Base-by-base conservation (phyloP, 2,329 filamentous ascomycete species). In the Diatrype stigma region DNA sequence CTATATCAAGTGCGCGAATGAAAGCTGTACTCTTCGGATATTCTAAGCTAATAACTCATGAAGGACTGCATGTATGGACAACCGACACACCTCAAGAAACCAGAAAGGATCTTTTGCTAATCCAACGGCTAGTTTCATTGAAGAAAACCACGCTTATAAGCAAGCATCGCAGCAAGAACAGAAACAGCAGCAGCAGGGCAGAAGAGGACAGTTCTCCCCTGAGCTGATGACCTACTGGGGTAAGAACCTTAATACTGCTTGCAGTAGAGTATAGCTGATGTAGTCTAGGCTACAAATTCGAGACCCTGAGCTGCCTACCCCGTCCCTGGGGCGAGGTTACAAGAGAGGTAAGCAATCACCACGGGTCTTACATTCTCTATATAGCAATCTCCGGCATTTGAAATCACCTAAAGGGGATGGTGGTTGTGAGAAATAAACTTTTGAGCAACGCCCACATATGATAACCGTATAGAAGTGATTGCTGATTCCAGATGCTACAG, bases 201-300 rank as follows among this genome's bases (percentile, higher is more conserved):
- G 64, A 42, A 64, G 56, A 22, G 65, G 66, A n/a, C 69, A 66
- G 26, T 70, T 72, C 38, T 81, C 89, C 0, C 85, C 87, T 47
- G 87, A 94, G 51, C 76, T 92, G 56, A 96, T 96, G 91, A 84
- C 86, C 46, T 99, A 86, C 65, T 97, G 93, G 93, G 93, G 89
- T 91, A 71, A 54, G 62, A 50, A 14, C 45, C 16, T 35, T 3
- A n/a, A 6, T 16, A 5, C 11, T 37, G 50, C 28, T 8, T 32
- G 14, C 28, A 22, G 17, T 16, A 37, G 11, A n/a, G 6, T 32
- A 49, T 42, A 53, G 51, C 53, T 42, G 48, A 47, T 32, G 10
- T 28, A n/a, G 28, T 14, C 12, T 57, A 93, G 90, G 93, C 34
- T 99, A 99, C 74, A 99, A 99, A 67, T 99, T 99, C 63, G 94